A percentile compares a stretch with the other conserved stretches of the same genome.
Evolutionary conservation across 768 basidiomycete genomes (phyloP).

Genomic region (Mrakia hoshinonis): DNA sequence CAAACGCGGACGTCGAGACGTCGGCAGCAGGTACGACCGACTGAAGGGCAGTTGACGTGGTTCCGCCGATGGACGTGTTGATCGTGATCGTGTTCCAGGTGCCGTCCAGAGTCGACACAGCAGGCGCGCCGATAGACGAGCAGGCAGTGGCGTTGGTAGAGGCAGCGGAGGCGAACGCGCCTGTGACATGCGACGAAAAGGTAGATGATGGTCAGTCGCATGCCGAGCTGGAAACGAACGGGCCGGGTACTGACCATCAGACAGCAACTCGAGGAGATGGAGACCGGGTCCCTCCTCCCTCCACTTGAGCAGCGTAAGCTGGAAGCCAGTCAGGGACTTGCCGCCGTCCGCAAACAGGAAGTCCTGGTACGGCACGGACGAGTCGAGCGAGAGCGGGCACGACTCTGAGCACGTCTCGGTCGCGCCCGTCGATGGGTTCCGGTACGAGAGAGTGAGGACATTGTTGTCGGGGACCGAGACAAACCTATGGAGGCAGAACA

Average conservation of each 20-base stretch:
- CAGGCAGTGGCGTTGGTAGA: conserved; percentile 63
- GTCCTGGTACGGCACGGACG: conserved; percentile 78
- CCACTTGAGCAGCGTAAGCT: conserved; percentile 70
- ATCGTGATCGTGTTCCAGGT: conserved; percentile 58
- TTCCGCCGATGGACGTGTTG: conserved; percentile 68
- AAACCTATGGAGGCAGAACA: conserved; percentile 47
- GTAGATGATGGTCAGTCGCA: neutral
- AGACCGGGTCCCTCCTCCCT: conserved; percentile 68
- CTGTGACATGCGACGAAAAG: conserved; percentile 28
- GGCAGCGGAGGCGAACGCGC: conserved; percentile 71
- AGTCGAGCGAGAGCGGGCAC: conserved; percentile 73
- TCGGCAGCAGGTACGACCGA: conserved; percentile 54
- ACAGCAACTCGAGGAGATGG: conserved; percentile 83
- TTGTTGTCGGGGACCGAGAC: conserved; percentile 83
- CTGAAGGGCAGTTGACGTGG: conserved; percentile 63
- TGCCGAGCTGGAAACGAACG: neutral
- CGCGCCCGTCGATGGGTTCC: conserved; percentile 65
- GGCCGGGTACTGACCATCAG: conserved; percentile 52
- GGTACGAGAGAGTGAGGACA: conserved; percentile 64
- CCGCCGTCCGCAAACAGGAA: conserved; percentile 63
- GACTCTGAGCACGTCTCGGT: conserved; percentile 65
- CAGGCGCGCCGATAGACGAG: conserved; percentile 61
- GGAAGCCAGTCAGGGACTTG: conserved; percentile 69
- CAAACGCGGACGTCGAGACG: conserved; percentile 67
- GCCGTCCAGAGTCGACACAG: conserved; percentile 52